phyloP scores from a whole-genome alignment of 768 basidiomycete genomes.

The Podaxis sp. region DNA sequence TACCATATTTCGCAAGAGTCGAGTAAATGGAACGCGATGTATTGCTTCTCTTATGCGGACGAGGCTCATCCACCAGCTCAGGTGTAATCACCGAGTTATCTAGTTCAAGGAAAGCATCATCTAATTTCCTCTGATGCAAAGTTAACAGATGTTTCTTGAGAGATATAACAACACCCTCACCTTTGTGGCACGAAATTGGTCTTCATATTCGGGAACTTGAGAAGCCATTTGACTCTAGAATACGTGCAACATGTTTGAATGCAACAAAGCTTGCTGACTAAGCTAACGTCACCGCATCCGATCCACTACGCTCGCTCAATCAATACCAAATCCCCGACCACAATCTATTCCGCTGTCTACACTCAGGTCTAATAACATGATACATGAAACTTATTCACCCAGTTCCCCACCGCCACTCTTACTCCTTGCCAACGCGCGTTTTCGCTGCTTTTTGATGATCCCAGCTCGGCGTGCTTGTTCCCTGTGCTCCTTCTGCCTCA shows the following conservation, averaged over 20 bases:
- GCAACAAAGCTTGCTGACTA: constrained; percentile 1
- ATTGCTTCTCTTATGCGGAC: constrained; percentile 53
- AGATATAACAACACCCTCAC: constrained; percentile 22
- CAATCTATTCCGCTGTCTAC: neutral
- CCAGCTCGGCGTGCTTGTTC: constrained; percentile 31
- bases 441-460: constrained; percentile 28
- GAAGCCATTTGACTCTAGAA: neutral
- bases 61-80: constrained; percentile 31
- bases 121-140: constrained; percentile 64
- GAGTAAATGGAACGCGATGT: constrained; percentile 67
- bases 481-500: constrained; percentile 29
- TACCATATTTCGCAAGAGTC: constrained; percentile 75
- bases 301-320: no score
- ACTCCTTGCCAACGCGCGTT: neutral
- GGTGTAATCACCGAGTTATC: constrained; percentile 58
- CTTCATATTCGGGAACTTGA: neutral
- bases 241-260: neutral
- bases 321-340: neutral
- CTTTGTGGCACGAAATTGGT: constrained; percentile 35
- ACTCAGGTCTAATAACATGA: neutral
- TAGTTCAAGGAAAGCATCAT: constrained; percentile 72
- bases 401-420: neutral
- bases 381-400: neutral
- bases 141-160: neutral
- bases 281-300: neutral